Percentiles rank a stretch among this genome's conserved stretches.
Evolutionary conservation across 768 basidiomycete genomes (phyloP).

Genomic region (Tephrocybe sp.): DNA sequence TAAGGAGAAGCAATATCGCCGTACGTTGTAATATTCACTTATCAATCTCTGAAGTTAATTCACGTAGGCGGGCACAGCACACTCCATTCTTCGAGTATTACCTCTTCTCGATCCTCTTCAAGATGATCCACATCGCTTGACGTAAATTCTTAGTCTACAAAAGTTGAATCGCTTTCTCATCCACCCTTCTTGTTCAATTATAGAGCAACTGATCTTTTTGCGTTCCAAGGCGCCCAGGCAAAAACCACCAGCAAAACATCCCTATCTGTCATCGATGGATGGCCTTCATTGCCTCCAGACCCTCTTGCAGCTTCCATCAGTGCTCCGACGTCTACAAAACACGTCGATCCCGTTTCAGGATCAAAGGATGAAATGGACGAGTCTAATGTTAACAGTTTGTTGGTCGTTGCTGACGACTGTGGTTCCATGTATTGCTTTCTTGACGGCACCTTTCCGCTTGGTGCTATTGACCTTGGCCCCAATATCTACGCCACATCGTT

Average conservation of each 20-base stretch:
- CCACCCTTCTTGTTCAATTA: background rate
- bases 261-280: conserved; percentile 60
- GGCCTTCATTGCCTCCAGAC: conserved; percentile 65
- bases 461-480: conserved; percentile 41
- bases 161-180: conserved; percentile 14
- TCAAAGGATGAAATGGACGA: conserved; percentile 43
- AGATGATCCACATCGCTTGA: conserved; percentile 63
- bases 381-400: conserved; percentile 61
- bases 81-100: conserved; percentile 62
- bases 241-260: conserved; percentile 39
- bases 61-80: conserved; percentile 71
- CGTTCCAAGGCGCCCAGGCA: conserved; percentile 70
- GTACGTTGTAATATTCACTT: conserved; percentile 35
- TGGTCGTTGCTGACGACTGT: conserved; percentile 54
- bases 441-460: conserved; percentile 75
- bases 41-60: conserved; percentile 6
- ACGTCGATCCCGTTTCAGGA: conserved; percentile 22
- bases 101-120: conserved; percentile 71
- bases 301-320: conserved; percentile 60
- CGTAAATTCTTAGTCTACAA: conserved; percentile 41
- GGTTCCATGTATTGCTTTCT: conserved; percentile 66
- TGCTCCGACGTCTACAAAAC: conserved; percentile 34
- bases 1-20: conserved; percentile 61
- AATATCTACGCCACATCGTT: conserved; percentile 32
- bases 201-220: conserved; percentile 79